These are phyloP conservation scores for Pseudognaphalium luteoalbum DNA, from an alignment of 129 eudicot genomes.

Conservation along the genomic window DNA sequence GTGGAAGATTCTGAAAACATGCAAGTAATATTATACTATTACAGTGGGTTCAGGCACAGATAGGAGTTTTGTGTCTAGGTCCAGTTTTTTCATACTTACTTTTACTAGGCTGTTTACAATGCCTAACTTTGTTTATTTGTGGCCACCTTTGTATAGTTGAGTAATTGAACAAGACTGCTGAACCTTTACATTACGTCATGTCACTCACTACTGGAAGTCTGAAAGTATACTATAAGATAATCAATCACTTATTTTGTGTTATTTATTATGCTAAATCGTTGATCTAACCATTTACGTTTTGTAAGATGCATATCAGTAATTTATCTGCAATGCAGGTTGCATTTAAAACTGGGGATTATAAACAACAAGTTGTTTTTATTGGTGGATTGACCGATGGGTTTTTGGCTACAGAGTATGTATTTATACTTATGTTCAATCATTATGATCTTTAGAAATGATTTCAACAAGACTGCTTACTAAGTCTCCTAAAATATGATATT, in stretches of 20 bases:
- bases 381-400: constrained; percentile 92
- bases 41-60: no score
- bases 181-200: neutral
- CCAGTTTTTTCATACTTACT: neutral
- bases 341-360: constrained; percentile 85
- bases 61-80: no score
- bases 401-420: constrained; percentile 91
- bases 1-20: no score
- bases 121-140: neutral
- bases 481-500: neutral
- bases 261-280: constrained; percentile 5
- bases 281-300: neutral
- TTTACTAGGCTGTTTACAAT: neutral
- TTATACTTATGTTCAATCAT: neutral
- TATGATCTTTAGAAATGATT: neutral
- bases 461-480: constrained; percentile 1
- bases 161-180: neutral
- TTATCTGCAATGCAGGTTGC: constrained; percentile 66
- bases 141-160: neutral
- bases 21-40: no score
- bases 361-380: constrained; percentile 78
- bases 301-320: constrained; percentile 9
- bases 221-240: neutral
- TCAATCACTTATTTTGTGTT: neutral
- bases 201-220: neutral